These are phyloP conservation scores for Neodidymelliopsis sp. DNA, from an alignment of 2,329 filamentous ascomycete species.

Conservation along the genomic window DNA sequence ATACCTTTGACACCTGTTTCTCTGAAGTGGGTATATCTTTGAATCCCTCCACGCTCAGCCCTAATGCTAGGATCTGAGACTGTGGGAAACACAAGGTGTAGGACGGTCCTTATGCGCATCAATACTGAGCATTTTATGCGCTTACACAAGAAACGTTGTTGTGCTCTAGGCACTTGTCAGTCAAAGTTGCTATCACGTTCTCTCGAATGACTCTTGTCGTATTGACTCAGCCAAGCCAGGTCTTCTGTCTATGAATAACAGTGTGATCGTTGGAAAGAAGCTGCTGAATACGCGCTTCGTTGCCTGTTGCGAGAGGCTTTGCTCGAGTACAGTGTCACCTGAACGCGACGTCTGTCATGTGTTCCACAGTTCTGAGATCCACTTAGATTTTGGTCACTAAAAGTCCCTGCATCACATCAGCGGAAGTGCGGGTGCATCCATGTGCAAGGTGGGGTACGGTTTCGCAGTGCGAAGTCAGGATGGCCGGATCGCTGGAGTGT, in stretches of 20 bases:
- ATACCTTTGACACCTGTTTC: neutral
- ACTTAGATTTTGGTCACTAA: slow-evolving; percentile 14
- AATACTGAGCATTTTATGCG: no score
- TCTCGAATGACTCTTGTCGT: neutral
- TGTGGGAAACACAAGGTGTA: slow-evolving; percentile 1
- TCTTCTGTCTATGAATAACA: neutral
- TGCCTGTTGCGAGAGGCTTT: neutral
- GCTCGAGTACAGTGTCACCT: slow-evolving; percentile 3
- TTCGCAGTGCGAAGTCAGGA: neutral
- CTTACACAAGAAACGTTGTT: no score
- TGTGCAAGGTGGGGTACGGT: slow-evolving; percentile 8
- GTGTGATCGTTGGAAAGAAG: neutral
- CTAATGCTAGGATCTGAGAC: neutral
- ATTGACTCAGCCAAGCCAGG: neutral
- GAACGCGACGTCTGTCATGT: slow-evolving; percentile 2
- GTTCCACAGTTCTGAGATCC: slow-evolving; percentile 2
- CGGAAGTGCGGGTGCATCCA: slow-evolving; percentile 17
- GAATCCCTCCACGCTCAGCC: neutral
- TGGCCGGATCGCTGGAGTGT: neutral
- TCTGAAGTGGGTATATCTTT: neutral
- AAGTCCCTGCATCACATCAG: slow-evolving; percentile 23
- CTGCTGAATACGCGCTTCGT: neutral
- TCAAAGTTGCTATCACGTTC: neutral
- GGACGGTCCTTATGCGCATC: slow-evolving; percentile 6
- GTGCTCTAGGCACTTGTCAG: neutral